Conservation (phyloP, 2,329 filamentous ascomycete species). For the Calonectria pteridis region DNA sequence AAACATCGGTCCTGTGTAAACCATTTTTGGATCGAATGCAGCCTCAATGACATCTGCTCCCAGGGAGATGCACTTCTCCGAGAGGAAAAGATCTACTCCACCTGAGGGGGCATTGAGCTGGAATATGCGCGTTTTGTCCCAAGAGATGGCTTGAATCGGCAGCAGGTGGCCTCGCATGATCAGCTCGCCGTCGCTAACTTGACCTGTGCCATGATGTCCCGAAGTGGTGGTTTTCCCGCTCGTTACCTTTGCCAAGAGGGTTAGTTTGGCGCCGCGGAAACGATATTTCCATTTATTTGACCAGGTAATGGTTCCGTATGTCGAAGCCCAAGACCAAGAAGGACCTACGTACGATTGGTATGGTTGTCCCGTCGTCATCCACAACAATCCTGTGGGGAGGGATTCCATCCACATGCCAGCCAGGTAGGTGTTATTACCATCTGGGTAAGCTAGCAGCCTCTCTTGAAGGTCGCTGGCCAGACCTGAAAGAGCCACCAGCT, state of each 20-base stretch:
- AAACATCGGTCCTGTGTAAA: not conserved
- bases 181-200: not conserved
- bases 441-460: not conserved
- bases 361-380: not conserved
- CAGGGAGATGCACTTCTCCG: not conserved
- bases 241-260: not conserved
- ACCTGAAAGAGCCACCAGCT: not conserved
- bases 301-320: not conserved
- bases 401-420: constrained; percentile 2
- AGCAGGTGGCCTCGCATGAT: not conserved
- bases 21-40: not conserved
- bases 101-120: not conserved
- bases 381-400: not conserved
- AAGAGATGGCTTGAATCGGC: not conserved
- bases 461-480: not conserved
- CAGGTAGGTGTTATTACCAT: not conserved
- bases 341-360: not conserved
- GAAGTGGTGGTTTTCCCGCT: not conserved
- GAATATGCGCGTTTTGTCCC: not conserved
- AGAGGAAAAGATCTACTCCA: not conserved
- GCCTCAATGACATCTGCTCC: not conserved
- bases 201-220: not conserved
- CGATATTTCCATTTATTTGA: not conserved
- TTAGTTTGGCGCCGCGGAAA: not conserved
- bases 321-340: not conserved